Conservation (phyloP, 805 yeast genomes). For the Torulaspora franciscae region DNA sequence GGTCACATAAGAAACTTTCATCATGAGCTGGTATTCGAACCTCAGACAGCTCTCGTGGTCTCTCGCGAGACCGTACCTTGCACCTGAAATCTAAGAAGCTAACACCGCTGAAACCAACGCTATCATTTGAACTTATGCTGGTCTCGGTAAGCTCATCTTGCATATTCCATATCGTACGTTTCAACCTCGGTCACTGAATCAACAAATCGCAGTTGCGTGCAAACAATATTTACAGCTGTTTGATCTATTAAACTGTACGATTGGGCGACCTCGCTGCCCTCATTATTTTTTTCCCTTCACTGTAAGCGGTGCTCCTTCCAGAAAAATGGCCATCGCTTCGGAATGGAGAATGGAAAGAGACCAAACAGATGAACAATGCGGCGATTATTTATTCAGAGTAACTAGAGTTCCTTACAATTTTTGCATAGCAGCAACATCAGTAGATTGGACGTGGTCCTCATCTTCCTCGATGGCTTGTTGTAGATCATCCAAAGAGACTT, state of each 20-base stretch:
- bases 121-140: constrained; percentile 9
- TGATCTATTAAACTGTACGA: too few species aligned
- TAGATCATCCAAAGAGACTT: constrained; percentile 89
- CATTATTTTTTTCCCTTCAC: too few species aligned
- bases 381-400: constrained; percentile 4
- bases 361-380: constrained; percentile 1
- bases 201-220: too few species aligned
- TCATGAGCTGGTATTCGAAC: not conserved
- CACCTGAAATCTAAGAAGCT: constrained; percentile 16
- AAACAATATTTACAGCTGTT: too few species aligned
- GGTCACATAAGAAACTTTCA: constrained; percentile 7
- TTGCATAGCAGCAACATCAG: constrained; percentile 98
- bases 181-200: not conserved
- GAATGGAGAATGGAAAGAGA: constrained; percentile 1
- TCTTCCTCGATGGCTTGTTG: constrained; percentile 73
- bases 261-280: too few species aligned
- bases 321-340: not conserved
- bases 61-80: constrained; percentile 9
- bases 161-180: constrained; percentile 12
- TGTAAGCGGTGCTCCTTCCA: constrained; percentile 3
- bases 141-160: constrained; percentile 11
- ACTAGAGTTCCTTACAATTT: constrained; percentile 60
- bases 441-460: constrained; percentile 99
- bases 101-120: constrained; percentile 3
- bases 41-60: not conserved